Evolutionary conservation across 2,329 filamentous ascomycete species (phyloP).

Genomic region (Aureobasidium vineae): DNA sequence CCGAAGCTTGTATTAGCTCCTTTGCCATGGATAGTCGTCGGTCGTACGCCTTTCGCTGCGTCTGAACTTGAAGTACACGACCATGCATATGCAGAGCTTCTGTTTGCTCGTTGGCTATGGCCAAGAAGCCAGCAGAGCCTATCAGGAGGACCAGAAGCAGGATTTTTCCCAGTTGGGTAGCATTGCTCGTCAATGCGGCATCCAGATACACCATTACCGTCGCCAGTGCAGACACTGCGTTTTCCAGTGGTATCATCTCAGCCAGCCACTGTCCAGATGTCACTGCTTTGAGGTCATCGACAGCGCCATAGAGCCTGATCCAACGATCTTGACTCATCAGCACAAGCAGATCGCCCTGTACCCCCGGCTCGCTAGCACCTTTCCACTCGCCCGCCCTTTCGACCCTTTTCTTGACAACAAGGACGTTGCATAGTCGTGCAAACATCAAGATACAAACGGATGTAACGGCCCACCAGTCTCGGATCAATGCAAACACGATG

Average conservation of each 20-base stretch:
- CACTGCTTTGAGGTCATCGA: constrained; percentile 59
- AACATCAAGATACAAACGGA: constrained; percentile 52
- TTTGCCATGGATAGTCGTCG: constrained; percentile 41
- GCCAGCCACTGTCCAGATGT: constrained; percentile 59
- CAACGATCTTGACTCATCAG: constrained; percentile 54
- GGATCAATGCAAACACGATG: constrained; percentile 20
- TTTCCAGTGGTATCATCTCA: constrained; percentile 52
- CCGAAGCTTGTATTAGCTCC: constrained; percentile 42
- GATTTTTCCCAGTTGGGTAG: constrained; percentile 53
- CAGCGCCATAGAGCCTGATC: constrained; percentile 54
- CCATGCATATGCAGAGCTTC: constrained; percentile 54
- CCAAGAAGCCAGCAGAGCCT: constrained; percentile 54
- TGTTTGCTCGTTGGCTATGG: constrained; percentile 54
- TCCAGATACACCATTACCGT: constrained; percentile 60
- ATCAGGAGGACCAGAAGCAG: constrained; percentile 54
- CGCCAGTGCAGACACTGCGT: constrained; percentile 53
- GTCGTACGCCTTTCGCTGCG: constrained; percentile 35
- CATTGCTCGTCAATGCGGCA: constrained; percentile 56
- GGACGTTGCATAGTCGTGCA: constrained; percentile 57
- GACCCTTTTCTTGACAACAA: constrained; percentile 55
- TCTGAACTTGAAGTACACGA: constrained; percentile 38
- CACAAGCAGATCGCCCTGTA: constrained; percentile 51
- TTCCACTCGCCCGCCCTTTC: constrained; percentile 36
- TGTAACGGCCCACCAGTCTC: constrained; percentile 48
- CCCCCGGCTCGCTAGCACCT: constrained; percentile 41